Conservation (phyloP, 805 yeast genomes). For the Ogataea saltuana region DNA sequence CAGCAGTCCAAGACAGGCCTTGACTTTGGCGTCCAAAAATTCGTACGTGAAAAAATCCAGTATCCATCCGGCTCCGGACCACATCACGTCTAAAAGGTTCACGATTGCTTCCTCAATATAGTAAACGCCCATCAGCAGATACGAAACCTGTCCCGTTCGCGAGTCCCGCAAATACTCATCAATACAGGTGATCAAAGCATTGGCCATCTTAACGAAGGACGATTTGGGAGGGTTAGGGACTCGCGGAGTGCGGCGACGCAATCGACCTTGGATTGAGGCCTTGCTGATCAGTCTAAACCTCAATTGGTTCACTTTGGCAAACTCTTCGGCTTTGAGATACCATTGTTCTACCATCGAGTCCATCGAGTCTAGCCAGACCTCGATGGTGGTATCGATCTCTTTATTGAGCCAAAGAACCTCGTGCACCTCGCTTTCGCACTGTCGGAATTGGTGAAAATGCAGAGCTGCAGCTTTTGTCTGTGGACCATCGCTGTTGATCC, state of each 20-base stretch:
- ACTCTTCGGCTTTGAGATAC: slow-evolving; percentile 20
- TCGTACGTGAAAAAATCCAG: slow-evolving; percentile 14
- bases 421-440: slow-evolving; percentile 19
- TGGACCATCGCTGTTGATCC: slow-evolving; percentile 15
- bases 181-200: slow-evolving; percentile 12
- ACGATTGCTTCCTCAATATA: slow-evolving; percentile 18
- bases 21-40: slow-evolving; percentile 14
- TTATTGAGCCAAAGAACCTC: slow-evolving; percentile 19
- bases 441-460: slow-evolving; percentile 18
- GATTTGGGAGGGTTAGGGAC: slow-evolving; percentile 12
- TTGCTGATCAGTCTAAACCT: slow-evolving; percentile 18
- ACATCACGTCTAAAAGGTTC: slow-evolving; percentile 17
- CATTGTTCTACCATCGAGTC: slow-evolving; percentile 16
- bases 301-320: slow-evolving; percentile 19
- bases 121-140: slow-evolving; percentile 19
- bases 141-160: slow-evolving; percentile 14
- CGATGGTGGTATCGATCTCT: slow-evolving; percentile 9
- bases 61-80: slow-evolving; percentile 18
- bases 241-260: slow-evolving; percentile 19
- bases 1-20: slow-evolving; percentile 12
- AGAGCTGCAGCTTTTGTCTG: slow-evolving; percentile 21
- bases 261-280: slow-evolving; percentile 16
- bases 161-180: slow-evolving; percentile 20
- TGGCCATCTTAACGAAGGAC: slow-evolving; percentile 16
- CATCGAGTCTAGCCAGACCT: slow-evolving; percentile 16